Conservation (phyloP, 148 eudicot genomes). For the Diospyros kaki region DNA sequence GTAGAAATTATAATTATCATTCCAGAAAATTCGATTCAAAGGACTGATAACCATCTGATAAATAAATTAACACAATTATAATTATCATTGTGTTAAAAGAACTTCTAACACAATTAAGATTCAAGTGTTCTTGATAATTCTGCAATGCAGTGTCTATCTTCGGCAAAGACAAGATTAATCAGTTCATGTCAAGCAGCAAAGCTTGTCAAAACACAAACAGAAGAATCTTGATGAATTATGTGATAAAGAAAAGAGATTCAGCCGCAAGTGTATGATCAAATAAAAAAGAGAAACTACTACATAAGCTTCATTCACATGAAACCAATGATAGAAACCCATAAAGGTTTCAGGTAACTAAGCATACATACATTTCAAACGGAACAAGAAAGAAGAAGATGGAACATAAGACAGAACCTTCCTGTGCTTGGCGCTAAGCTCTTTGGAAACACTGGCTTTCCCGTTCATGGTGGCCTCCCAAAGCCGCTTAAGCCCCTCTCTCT, state of each 20-base stretch:
- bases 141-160: not conserved
- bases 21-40: no score
- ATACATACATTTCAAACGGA: no score
- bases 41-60: not conserved
- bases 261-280: not conserved
- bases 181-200: not conserved
- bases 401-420: slow-evolving; percentile 36
- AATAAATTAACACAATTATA: no score
- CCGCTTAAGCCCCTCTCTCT: not conserved
- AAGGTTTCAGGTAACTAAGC: not conserved
- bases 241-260: not conserved
- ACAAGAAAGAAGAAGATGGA: not conserved
- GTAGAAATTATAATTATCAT: not conserved
- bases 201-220: not conserved
- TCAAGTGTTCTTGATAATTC: not conserved
- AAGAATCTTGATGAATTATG: not conserved
- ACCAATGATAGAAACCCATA: not conserved
- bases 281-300: not conserved
- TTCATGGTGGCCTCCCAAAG: slow-evolving; percentile 36
- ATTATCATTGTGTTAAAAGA: no score
- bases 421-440: slow-evolving; percentile 53
- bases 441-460: slow-evolving; percentile 46
- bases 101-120: not conserved
- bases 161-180: not conserved
- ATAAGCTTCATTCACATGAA: not conserved